Base-by-base conservation (phyloP, 352 stramenopile species). In the Blastocystis sp. region DNA sequence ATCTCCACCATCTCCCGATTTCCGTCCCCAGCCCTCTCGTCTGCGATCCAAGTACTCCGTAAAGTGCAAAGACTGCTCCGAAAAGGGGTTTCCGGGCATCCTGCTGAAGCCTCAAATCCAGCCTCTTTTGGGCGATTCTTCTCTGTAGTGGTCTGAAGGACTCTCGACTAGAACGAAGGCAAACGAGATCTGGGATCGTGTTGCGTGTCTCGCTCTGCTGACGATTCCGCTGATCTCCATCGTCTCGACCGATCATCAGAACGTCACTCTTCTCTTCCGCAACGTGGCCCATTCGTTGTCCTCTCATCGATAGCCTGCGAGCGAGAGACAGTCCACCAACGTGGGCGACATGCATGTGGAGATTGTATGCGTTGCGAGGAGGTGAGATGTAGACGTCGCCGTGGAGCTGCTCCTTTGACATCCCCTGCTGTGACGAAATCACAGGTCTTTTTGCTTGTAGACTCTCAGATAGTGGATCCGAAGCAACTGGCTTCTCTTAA, bases 121-220 rank as follows among this genome's bases (percentile, higher is more conserved):
- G 39, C 73, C 73, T 18, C 73, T 84, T 45, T 9, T 84, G 3
- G 73, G 73, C 1, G 73, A 84, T 68, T 84, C 73, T 7, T 84
- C 73, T 37, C 56, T 84, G 73, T 84, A 37, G 13, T 43, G 5
- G 34, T 29, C 13, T 15, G 20, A 3, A 23, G 29, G n/a, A 37
- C 15, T 15, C 2, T 26, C 68, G 2, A 68, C 50, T 59, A 84
- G 73, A 45, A n/a, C 62, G 29, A 84, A 84, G 9, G 73, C 20
- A 47, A 64, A 84, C 11, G 73, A 68, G 20, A 39, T 53, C 11
- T 84, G 73, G 73, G 26, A 54, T 64, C 73, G 73, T 4, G 50
- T 84, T 3, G 54, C 26, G 7, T 69, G 20, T 66, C 23, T 84
- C n/a, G 73, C 45, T 41, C 11, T 84, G 7, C 47, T 66, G 4